phyloP scores from a whole-genome alignment of 1,284 basidiomycete species.

The Pisolithus thermaeus region DNA sequence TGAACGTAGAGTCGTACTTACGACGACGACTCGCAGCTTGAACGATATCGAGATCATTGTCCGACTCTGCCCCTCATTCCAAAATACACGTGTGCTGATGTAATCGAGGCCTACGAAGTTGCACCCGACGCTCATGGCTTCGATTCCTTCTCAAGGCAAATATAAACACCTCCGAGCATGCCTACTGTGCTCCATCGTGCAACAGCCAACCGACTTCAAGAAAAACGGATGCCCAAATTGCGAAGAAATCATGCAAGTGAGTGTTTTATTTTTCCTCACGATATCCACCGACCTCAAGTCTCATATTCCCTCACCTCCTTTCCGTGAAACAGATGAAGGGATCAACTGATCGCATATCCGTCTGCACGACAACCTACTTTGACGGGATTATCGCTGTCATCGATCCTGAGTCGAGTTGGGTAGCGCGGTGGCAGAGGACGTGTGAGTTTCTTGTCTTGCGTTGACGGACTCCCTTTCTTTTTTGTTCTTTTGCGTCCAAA shows the following conservation, averaged over 20 bases:
- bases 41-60: too few species aligned
- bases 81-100: too few species aligned
- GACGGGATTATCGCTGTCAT: constrained; percentile 91
- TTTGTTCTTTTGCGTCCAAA: constrained; percentile 24
- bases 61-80: too few species aligned
- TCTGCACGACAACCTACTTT: constrained; percentile 92
- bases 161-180: constrained; percentile 72
- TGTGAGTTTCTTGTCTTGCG: constrained; percentile 47
- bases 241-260: constrained; percentile 89
- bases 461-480: neutral
- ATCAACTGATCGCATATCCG: constrained; percentile 74
- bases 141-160: constrained; percentile 51
- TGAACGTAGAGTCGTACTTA: too few species aligned
- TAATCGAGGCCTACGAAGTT: too few species aligned
- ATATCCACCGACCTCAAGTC: neutral
- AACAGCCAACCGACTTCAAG: constrained; percentile 80
- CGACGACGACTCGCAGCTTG: too few species aligned
- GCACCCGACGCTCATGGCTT: constrained; percentile 24
- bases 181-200: constrained; percentile 87
- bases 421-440: constrained; percentile 88
- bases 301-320: too few species aligned
- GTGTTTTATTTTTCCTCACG: constrained; percentile 7
- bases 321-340: constrained; percentile 71
- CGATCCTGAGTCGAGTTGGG: constrained; percentile 90
- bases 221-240: constrained; percentile 93